Conservation (phyloP, 495 filamentous ascomycete genomes). For the Hypoxylon trugodes region DNA sequence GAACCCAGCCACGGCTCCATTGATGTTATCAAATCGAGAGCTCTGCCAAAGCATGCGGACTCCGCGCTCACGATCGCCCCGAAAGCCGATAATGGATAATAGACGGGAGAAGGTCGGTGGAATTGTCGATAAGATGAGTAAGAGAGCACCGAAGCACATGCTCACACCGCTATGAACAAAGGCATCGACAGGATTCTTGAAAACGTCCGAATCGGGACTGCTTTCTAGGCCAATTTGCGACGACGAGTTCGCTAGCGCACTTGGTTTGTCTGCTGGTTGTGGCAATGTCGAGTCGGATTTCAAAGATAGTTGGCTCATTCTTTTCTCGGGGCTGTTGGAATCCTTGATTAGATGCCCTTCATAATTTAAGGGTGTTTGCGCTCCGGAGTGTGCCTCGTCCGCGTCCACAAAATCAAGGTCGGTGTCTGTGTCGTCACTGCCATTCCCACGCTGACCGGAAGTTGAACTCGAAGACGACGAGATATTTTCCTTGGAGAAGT, state of each 20-base stretch:
- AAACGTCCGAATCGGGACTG: constrained; percentile 57
- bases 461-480: constrained; percentile 19
- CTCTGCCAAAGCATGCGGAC: constrained; percentile 91
- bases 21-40: constrained; percentile 85
- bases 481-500: constrained; percentile 8
- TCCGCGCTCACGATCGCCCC: constrained; percentile 85
- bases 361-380: constrained; percentile 39
- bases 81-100: constrained; percentile 89
- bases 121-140: constrained; percentile 87
- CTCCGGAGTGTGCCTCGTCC: constrained; percentile 41
- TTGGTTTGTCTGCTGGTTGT: neutral
- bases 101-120: constrained; percentile 87
- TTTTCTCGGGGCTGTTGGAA: constrained; percentile 19
- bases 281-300: constrained; percentile 20
- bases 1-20: constrained; percentile 87
- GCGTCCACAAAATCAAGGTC: constrained; percentile 44
- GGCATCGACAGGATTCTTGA: constrained; percentile 75
- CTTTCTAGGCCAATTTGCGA: neutral
- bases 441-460: constrained; percentile 15
- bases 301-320: constrained; percentile 29
- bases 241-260: neutral
- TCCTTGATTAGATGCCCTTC: constrained; percentile 31
- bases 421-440: constrained; percentile 33
- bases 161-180: constrained; percentile 89
- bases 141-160: constrained; percentile 87